Conservation (phyloP, 2,329 filamentous ascomycete species). For the Xylaria sp. region DNA sequence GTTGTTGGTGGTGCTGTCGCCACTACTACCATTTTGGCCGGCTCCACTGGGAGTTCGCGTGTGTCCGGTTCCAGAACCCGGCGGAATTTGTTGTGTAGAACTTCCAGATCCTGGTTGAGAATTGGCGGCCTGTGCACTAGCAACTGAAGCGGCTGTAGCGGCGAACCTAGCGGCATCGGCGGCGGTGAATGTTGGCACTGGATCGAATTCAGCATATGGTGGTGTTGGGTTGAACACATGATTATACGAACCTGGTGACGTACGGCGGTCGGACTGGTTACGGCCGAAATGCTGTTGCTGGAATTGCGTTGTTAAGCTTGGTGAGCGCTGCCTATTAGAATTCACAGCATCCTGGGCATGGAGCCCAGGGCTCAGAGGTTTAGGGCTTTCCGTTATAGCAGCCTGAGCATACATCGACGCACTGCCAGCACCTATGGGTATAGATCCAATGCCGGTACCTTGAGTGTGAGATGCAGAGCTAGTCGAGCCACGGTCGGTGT, state of each 20-base stretch:
- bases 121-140: constrained; percentile 36
- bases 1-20: constrained; percentile 71
- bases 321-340: constrained; percentile 69
- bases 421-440: constrained; percentile 59
- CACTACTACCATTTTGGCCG: constrained; percentile 65
- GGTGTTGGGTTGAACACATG: constrained; percentile 36
- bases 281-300: constrained; percentile 73
- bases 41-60: constrained; percentile 60
- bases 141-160: constrained; percentile 42
- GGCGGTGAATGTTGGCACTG: constrained; percentile 48
- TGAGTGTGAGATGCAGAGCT: constrained; percentile 67
- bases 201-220: constrained; percentile 45
- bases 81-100: constrained; percentile 38
- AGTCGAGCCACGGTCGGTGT: constrained; percentile 65
- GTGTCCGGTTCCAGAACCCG: constrained; percentile 42
- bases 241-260: constrained; percentile 63
- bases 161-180: constrained; percentile 49
- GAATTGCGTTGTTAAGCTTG: constrained; percentile 72
- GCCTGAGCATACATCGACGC: constrained; percentile 74
- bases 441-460: constrained; percentile 62
- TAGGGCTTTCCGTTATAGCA: constrained; percentile 86
- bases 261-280: constrained; percentile 65
- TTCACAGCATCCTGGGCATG: constrained; percentile 63
- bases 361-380: constrained; percentile 76
- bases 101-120: constrained; percentile 44